Base-by-base conservation (phyloP, 2,329 filamentous ascomycete species). In the Colletotrichum siamense region DNA sequence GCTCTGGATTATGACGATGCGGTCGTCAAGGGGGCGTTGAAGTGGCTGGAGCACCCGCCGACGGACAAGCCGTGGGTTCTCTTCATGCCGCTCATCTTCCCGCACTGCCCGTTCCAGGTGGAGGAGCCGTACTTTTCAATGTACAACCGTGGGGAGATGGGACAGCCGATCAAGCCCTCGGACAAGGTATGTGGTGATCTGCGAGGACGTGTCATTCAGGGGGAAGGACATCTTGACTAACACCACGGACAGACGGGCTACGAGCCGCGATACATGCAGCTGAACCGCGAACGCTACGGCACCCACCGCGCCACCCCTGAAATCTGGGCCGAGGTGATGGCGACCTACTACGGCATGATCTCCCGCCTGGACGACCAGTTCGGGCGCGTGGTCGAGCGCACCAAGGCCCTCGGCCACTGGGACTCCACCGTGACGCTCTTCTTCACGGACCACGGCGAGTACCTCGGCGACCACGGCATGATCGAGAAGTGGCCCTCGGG, bases 401-500 rank as follows among this genome's bases (percentile, higher is more conserved):
- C 86, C 4, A 82, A 87, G 12, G 80, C 83, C 1, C 77, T 82
- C 2, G 81, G 79, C 1, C 77, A 86, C 0, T 87, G 85, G 84
- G 79, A 85, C 6, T 79, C 83, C 9, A 87, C 86, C 0, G 81
- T 88, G 0, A 87, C 86, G 1, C 82, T 88, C 81, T 87, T 88
- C 77, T 87, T 86, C 70, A 87, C 86, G 0, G 86, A 87, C 61
- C 87, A 87, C 73, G 87, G 87, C 5, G 86, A 89, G 69, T 89
- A 86, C 67, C 83, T 89, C 0, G 87, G 87, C 15, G 87, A 89
- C 68, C 82, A 88, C 69, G 87, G 87, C 0, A 79, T 89, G 15
- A 86, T 89, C 26, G 87, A 89, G 79, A 89, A 89, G 73, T 89
- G 87, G 87, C 87, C 86, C 0, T 87, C 85, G 0, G 87, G 84